Conservation (phyloP, 108 stramenopile species). For the Cyclostephanos invisitatus region DNA sequence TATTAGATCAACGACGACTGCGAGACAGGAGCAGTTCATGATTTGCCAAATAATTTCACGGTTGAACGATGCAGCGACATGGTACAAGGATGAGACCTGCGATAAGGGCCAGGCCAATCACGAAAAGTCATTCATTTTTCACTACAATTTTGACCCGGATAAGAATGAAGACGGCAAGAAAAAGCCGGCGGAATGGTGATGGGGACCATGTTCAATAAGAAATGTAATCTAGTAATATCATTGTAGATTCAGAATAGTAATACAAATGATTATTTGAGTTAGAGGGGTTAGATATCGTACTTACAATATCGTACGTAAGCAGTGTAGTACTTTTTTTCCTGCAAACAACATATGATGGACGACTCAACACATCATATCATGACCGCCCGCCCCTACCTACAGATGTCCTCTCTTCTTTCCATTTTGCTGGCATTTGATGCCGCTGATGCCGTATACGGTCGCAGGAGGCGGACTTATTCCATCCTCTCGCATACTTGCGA, state of each 20-base stretch:
- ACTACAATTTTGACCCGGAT: conserved; percentile 48
- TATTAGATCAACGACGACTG: conserved; percentile 36
- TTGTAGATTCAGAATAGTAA: too few species aligned
- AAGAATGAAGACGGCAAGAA: conserved; percentile 49
- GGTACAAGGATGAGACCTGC: conserved; percentile 76
- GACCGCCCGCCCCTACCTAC: too few species aligned
- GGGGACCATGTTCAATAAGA: neutral
- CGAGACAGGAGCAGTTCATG: conserved; percentile 70
- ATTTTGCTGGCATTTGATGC: too few species aligned
- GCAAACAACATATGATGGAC: too few species aligned
- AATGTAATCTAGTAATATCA: neutral
- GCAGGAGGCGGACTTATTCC: neutral
- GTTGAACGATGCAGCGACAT: conserved; percentile 76
- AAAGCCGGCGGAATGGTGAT: conserved; percentile 6
- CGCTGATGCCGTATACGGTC: too few species aligned
- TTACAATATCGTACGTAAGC: too few species aligned
- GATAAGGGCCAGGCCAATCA: conserved; percentile 62
- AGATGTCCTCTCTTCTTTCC: too few species aligned
- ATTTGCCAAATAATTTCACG: conserved; percentile 66
- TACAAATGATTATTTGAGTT: too few species aligned
- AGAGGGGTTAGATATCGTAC: too few species aligned
- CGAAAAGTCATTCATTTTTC: conserved; percentile 64
- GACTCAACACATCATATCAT: too few species aligned
- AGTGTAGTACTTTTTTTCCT: too few species aligned
- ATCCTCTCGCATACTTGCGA: neutral